phyloP scores from a whole-genome alignment of 2,329 filamentous ascomycete genomes.

The Apiospora marii region DNA sequence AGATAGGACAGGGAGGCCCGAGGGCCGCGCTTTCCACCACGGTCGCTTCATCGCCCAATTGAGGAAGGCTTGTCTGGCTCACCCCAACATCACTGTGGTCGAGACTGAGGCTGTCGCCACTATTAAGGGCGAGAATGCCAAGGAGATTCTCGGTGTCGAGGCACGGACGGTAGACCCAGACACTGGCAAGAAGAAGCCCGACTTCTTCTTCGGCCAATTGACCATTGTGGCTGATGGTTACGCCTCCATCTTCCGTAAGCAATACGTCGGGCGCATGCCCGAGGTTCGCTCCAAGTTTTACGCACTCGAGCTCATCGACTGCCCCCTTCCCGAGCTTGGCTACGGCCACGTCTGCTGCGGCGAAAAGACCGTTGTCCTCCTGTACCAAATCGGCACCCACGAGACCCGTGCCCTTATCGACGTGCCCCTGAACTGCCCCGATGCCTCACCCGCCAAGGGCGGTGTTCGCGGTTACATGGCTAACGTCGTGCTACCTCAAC shows the following conservation, averaged over 20 bases:
- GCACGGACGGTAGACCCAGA: conserved; percentile 69
- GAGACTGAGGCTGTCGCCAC: conserved; percentile 86
- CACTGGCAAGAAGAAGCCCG: conserved; percentile 63
- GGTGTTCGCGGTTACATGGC: conserved; percentile 86
- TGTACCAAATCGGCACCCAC: conserved; percentile 96
- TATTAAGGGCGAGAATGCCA: conserved; percentile 72
- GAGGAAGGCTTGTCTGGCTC: conserved; percentile 74
- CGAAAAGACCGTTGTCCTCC: conserved; percentile 77
- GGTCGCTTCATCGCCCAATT: conserved; percentile 89
- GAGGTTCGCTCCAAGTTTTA: conserved; percentile 88
- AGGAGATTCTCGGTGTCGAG: conserved; percentile 84
- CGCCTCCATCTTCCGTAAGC: conserved; percentile 87
- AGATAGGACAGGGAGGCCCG: conserved; percentile 53
- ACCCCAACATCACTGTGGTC: conserved; percentile 87
- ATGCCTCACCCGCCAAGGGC: conserved; percentile 76
- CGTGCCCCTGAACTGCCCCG: conserved; percentile 78
- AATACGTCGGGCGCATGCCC: conserved; percentile 72
- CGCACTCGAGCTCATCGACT: conserved; percentile 90
- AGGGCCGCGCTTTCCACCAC: conserved; percentile 90
- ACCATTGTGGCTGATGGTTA: conserved; percentile 95
- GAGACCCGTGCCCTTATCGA: conserved; percentile 93
- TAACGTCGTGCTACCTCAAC: conserved; percentile 78
- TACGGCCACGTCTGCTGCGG: conserved; percentile 91
- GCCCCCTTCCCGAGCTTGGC: conserved; percentile 74
- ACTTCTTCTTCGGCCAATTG: conserved; percentile 87